Evolutionary conservation across 495 filamentous ascomycete genomes (phyloP).

Genomic region (Lasiosphaeris hirsuta): DNA sequence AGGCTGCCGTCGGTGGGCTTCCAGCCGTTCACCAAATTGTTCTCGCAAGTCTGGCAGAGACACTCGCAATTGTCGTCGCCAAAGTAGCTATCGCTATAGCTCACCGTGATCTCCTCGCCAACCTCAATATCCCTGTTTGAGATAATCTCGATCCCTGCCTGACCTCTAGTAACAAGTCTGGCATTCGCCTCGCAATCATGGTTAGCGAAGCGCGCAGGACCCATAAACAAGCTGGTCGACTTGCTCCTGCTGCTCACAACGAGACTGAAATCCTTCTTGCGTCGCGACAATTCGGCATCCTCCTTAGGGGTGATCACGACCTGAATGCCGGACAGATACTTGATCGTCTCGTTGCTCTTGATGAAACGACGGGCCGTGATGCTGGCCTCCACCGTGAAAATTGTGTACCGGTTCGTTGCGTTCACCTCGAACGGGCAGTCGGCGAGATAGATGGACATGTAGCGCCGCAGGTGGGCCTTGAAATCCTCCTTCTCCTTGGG

Average conservation of each 20-base stretch:
- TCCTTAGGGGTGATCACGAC: conserved; percentile 88
- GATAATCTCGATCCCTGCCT: conserved; percentile 83
- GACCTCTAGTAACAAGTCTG: conserved; percentile 71
- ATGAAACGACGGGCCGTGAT: conserved; percentile 79
- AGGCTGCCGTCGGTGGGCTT: conserved; percentile 37
- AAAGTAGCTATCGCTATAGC: conserved; percentile 95
- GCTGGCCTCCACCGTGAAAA: conserved; percentile 79
- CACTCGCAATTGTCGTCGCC: conserved; percentile 94
- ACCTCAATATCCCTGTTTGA: conserved; percentile 74
- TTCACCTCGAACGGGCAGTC: conserved; percentile 93
- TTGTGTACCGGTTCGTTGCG: conserved; percentile 94
- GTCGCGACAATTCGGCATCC: conserved; percentile 71
- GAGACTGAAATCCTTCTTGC: conserved; percentile 90
- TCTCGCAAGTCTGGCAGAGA: conserved; percentile 84
- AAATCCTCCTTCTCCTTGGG: conserved; percentile 87
- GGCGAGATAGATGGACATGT: conserved; percentile 87
- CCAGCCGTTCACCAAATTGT: conserved; percentile 78
- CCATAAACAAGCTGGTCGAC: conserved; percentile 82
- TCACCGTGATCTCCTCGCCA: conserved; percentile 94
- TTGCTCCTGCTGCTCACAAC: conserved; percentile 91
- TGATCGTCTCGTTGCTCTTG: conserved; percentile 77
- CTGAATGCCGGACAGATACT: conserved; percentile 84
- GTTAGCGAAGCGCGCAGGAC: conserved; percentile 93
- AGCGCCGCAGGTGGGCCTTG: conserved; percentile 77
- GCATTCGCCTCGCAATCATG: conserved; percentile 97